Evolutionary conservation across 257 asterid genomes (phyloP), one percentile per base, ranked within the genome.

Genomic region (Fraxinus cuspidata): DNA sequence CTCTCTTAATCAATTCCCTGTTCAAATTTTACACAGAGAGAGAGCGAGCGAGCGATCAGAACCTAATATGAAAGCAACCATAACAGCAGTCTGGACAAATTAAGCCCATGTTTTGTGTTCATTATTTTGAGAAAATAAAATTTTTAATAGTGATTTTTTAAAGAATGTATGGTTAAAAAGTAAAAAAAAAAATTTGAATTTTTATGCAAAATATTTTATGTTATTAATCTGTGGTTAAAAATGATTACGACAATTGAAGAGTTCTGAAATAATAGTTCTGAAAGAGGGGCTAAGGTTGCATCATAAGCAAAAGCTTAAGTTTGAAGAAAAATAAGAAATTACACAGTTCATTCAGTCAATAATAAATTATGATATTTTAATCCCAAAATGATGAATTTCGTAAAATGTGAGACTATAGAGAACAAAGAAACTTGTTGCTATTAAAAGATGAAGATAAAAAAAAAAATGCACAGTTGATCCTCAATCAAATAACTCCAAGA

Each of bases 401-500:
- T 16, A n/a, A 65, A 64, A 64, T 67, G 19, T 44, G 3, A 70
- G 60, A 74, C 77, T 77, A 64, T 53, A 83, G 37, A 51, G 13
- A 7, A 13, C 10, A 64, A 34, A 19, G 72, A 82, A 60, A n/a
- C 70, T 66, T 73, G 77, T 77, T 75, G 76, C 4, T 42, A 73
- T 37, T 74, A 58, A 1, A 38, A 65, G 18, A 3, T 66, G 25
- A 18, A 60, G 23, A 53, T 13, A 37, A 15, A n/a, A 74, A 80
- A 51, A 58, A 60, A 74, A 68, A 79, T 74, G 74, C 74, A 71
- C 72, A 71, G 31, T 67, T 74, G 79, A 77, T 79, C 29, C 80
- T 67, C 83, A 84, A 80, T 74, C 85, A 81, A 78, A 71, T 77
- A 82, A 81, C 82, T 75, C 81, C 80, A 81, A 77, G 84, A 85